Base-by-base conservation (phyloP, 2,329 filamentous ascomycete species). In the Byssoonygena ceratinophila region DNA sequence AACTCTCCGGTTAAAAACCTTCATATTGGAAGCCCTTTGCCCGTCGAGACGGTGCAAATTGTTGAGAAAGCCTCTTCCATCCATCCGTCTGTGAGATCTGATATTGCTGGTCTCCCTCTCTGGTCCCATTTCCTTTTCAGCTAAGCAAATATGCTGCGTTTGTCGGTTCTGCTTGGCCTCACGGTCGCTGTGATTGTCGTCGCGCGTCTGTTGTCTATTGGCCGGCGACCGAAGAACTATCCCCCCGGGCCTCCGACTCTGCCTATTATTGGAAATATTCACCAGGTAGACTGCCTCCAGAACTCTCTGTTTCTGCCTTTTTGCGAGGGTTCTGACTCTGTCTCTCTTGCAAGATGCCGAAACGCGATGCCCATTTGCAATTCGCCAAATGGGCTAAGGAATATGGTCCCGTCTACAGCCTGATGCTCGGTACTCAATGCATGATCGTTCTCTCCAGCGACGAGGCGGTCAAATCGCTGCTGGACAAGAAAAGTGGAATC, bases 361-460 rank as follows among this genome's bases (percentile, higher is more conserved):
- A 61, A 2, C 46, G 65, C 4, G 63, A 74, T 23, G 60, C 60
- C 0, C 71, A 77, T 51, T 55, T 74, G 0, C 72, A 77, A 48
- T 77, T 77, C 48, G 61, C 74, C 34, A 73, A 75, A 60, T 79
- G 77, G 77, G 74, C 76, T 0, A 57, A 72, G 5, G 66, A 78
- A 59, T 79, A 79, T 41, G 72, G 76, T 0, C 74, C 75, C 0
- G 59, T 80, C 0, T 79, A 75, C 59, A 74, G 70, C 0, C 63
- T 79, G 2, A 75, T 77, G 0, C 63, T 79, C 0, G 76, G 77
- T 1, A 73, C 72, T 0, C 69, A 73, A 39, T 64, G 66, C 5
- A 61, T 77, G 58, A 64, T 79, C 14, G 71, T 79, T 0, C 60
- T 80, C 0, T 72, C 68, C 0, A 71, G 68, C 0, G 69, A 72